Evolutionary conservation across 2,329 filamentous ascomycete genomes (phyloP).

Genomic region (Bipolaris sorokiniana): DNA sequence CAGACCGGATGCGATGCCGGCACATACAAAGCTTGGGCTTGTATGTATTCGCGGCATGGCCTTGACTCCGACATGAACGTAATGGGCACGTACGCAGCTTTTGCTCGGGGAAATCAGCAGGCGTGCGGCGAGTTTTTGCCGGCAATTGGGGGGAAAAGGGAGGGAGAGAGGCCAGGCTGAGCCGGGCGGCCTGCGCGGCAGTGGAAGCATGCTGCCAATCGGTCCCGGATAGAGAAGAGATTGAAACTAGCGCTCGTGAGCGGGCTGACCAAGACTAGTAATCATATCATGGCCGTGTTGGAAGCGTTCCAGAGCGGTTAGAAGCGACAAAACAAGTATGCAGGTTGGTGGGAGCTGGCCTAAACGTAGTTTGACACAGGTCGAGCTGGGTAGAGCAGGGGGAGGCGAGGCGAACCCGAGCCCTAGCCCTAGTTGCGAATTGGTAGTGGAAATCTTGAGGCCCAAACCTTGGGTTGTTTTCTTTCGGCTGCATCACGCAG

Average conservation of each 20-base stretch:
- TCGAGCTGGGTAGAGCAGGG: constrained; percentile 36
- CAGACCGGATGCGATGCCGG: constrained; percentile 10
- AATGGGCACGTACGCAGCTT: constrained; percentile 14
- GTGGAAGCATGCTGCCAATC: constrained; percentile 7
- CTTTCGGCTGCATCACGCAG: constrained; percentile 35
- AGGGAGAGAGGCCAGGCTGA: constrained; percentile 17
- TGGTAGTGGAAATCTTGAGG: constrained; percentile 21
- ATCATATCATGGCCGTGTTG: constrained; percentile 19
- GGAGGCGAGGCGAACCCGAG: constrained; percentile 35
- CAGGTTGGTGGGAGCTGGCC: constrained; percentile 23
- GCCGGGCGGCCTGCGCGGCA: constrained; percentile 17
- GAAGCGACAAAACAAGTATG: constrained; percentile 28
- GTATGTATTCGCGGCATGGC: constrained; percentile 2
- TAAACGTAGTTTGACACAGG: constrained; percentile 43
- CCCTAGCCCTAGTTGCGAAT: constrained; percentile 14
- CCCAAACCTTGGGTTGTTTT: constrained; percentile 15
- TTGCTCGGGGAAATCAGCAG: constrained; percentile 14
- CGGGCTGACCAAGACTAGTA: constrained; percentile 16
- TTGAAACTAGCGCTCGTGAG: constrained; percentile 17
- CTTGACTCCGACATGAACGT: constrained; percentile 14
- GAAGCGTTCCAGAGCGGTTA: constrained; percentile 30
- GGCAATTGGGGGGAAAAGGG: constrained; percentile 17
- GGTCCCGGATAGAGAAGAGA: constrained; percentile 1
- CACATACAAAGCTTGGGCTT: constrained; percentile 5
- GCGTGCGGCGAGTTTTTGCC: constrained; percentile 15